These are phyloP conservation scores for Mediolabrus comicus DNA, from an alignment of 108 stramenopile species.

Conservation along the genomic window DNA sequence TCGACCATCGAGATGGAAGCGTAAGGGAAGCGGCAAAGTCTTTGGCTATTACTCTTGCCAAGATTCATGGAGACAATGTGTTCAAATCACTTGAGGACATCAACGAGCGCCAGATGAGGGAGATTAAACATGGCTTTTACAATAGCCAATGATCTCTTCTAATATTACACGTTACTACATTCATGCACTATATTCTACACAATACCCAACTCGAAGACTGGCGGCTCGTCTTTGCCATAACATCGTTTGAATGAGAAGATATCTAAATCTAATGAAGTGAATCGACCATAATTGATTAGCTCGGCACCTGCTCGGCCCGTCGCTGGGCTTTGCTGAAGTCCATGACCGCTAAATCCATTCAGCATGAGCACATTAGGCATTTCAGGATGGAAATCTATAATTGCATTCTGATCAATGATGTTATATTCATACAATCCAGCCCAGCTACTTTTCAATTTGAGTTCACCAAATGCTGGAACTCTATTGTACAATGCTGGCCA, in stretches of 20 bases:
- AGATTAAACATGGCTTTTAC: not conserved
- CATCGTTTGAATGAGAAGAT: constrained; percentile 65
- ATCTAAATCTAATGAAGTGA: constrained; percentile 58
- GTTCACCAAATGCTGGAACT: constrained; percentile 68
- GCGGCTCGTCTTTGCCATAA: constrained; percentile 7
- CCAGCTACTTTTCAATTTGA: constrained; percentile 72
- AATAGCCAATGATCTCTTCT: too few relatives aligned
- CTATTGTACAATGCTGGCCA: constrained; percentile 76
- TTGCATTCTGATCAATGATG: constrained; percentile 78
- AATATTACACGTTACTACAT: not conserved
- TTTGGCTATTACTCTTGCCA: constrained; percentile 21
- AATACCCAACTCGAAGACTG: constrained; percentile 55
- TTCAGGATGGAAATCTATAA: constrained; percentile 79
- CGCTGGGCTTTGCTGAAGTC: constrained; percentile 69
- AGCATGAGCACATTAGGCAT: constrained; percentile 63
- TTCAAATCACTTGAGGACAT: constrained; percentile 27
- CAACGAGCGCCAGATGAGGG: too few relatives aligned
- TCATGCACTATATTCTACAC: constrained; percentile 12
- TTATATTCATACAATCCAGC: constrained; percentile 81
- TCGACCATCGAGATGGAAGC: constrained; percentile 40
- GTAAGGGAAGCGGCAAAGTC: constrained; percentile 39
- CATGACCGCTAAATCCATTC: constrained; percentile 79
- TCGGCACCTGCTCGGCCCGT: constrained; percentile 70
- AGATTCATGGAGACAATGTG: constrained; percentile 29
- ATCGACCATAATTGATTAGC: constrained; percentile 50